Evolutionary conservation across 805 yeast genomes (phyloP), one percentile per base, ranked within the genome.

Genomic region (Spathaspora boniae): DNA sequence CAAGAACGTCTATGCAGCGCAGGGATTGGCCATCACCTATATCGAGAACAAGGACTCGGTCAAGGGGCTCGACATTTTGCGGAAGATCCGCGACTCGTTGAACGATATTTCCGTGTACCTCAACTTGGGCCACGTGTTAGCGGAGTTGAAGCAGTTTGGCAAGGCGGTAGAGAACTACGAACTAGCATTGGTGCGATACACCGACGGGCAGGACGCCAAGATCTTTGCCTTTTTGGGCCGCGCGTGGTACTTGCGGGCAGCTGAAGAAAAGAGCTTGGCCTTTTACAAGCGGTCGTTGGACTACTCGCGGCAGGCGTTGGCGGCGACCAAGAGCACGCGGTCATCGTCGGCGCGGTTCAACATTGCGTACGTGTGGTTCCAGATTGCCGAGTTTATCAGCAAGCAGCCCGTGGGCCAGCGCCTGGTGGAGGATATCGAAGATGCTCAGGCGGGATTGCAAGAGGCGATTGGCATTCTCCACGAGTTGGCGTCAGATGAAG

Each of bases 1-100:
- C 2, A 70, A 74, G 46, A 86, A 91, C 54, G 91, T 89, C 1
- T 93, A 82, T 64, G 99, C 98, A 4, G 98, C 98, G 1, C 98
- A 93, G 60, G 99, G 99, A 37, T 72, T 93, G 43, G 98, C 97
- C 1, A 87, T 93, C 37, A 78, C 88, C 4, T 84, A 87, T 57
- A 94, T 95, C 8, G 97, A 91, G 51, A 82, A 80, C 50, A 80
- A 81, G 46, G 80, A 85, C 47, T 63, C 77, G 22, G 79, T 77
- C 17, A 70, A 80, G 42, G 96, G 98, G 0, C 69, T 89, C 50
- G 95, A 86, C 46, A 81, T 89, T 29, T 80, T 93, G 51, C 76
- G 94, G 57, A 87, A 89, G 48, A 79, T 89, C 36, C 76, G 96
- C 53, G 98, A 93, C 50, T 82, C 97, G 4, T 68, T 89, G 45